These are phyloP conservation scores for Pleurotus djamor DNA, from an alignment of 768 basidiomycete species.

Conservation along the genomic window DNA sequence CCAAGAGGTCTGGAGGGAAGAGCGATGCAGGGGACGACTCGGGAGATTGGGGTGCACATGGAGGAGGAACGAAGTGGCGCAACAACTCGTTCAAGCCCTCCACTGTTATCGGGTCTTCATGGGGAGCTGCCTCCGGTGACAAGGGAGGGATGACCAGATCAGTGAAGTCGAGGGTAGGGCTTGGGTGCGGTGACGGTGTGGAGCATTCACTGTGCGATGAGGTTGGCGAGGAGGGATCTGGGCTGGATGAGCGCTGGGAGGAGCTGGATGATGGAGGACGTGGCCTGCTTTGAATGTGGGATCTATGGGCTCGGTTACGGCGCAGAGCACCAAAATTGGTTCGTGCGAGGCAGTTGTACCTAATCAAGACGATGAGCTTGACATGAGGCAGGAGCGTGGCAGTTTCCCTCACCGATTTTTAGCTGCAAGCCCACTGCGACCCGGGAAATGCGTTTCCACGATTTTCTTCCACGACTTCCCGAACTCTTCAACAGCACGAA, in stretches of 20 bases:
- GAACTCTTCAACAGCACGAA: constrained; percentile 52
- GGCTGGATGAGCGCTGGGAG: constrained; percentile 4
- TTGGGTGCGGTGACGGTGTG: not conserved
- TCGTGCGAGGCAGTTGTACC: constrained; percentile 17
- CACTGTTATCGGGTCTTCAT: not conserved
- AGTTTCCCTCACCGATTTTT: constrained; percentile 47
- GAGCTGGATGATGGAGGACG: constrained; percentile 1
- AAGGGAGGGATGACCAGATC: not conserved
- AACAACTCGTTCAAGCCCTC: not conserved
- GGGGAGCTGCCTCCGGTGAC: not conserved
- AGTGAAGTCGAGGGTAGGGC: not conserved
- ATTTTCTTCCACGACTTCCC: constrained; percentile 67
- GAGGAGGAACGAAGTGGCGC: not conserved
- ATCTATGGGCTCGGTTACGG: constrained; percentile 1
- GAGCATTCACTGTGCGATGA: not conserved
- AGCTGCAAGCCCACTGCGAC: constrained; percentile 57
- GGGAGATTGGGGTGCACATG: not conserved
- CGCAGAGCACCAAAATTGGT: constrained; percentile 1
- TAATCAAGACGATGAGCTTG: not conserved
- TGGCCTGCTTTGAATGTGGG: not conserved
- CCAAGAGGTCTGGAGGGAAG: constrained; percentile 3
- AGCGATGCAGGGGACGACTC: not conserved
- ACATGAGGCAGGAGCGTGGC: not conserved
- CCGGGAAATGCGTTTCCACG: constrained; percentile 59
- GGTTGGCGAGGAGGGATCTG: not conserved